Base-by-base conservation (phyloP, 768 basidiomycete species). In the Amanita pseudoporphyria region DNA sequence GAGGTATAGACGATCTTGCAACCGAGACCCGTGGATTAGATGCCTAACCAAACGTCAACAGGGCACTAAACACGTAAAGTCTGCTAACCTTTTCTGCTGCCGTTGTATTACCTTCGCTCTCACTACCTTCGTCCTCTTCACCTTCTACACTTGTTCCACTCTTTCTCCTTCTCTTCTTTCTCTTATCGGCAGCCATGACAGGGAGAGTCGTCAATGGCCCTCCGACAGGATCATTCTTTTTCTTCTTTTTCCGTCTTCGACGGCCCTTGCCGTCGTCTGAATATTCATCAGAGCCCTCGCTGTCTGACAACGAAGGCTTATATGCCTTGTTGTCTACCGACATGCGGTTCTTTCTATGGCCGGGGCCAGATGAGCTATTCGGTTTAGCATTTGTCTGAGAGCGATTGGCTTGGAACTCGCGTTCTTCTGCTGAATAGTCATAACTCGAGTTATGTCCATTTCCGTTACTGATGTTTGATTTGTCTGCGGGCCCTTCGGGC, bases 321-420 rank as follows among this genome's bases (percentile, higher is more conserved):
- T 90, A 92, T 0, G 88, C 88, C 62, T 84, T 87, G 66, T 90
- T 88, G 62, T 91, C 89, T 19, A 68, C 58, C 0, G 84, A 84
- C 53, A 88, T 86, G 28, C 82, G 78, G 56, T 73, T 74, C 21
- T 79, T 76, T 60, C 71, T 77, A 53, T 72, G 67, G 6, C 57
- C 58, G 1, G 66, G 58, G 19, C 57, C 53, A 9, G 62, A 53
- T 19, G 22, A n/a, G 41, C 32, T 50, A 9, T n/a, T 41, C 56
- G 58, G 48, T 37, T 57, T 58, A 44, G 7, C 26, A 7, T 7
- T 28, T 7, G 26, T 28, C 26, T 63, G 58, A 52, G 60, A 65
- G 64, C 57, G 67, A 50, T 57, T 63, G 22, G 59, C 65, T 52
- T 78, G 72, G 55, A 70, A 82, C 22, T 84, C 79, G 21, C 74